These are phyloP conservation scores for Trichophyton verrucosum DNA, from an alignment of 2,329 filamentous ascomycete genomes.

Conservation along the genomic window DNA sequence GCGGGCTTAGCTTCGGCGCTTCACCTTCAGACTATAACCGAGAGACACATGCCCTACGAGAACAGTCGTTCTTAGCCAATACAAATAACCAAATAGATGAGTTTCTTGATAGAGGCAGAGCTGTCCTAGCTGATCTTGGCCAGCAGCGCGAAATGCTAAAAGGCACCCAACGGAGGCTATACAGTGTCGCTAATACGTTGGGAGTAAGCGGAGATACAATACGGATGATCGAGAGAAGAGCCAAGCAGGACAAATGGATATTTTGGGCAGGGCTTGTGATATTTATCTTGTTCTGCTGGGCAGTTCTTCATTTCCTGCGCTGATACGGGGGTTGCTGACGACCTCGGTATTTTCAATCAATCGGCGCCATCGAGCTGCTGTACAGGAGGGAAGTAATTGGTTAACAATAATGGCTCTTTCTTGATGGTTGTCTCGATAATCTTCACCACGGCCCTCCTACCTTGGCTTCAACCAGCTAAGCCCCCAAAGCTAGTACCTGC, in stretches of 20 bases:
- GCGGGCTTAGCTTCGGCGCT: slow-evolving; percentile 35
- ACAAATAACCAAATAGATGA: slow-evolving; percentile 84
- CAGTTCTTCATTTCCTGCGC: slow-evolving; percentile 73
- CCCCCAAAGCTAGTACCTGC: background rate
- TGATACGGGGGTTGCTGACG: slow-evolving; percentile 28
- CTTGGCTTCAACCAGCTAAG: background rate
- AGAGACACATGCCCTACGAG: slow-evolving; percentile 72
- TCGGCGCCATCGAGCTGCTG: background rate
- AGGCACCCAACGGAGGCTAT: slow-evolving; percentile 79
- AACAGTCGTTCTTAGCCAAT: slow-evolving; percentile 73
- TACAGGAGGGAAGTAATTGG: background rate
- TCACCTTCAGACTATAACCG: slow-evolving; percentile 48
- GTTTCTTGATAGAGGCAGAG: slow-evolving; percentile 80
- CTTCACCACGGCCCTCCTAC: background rate
- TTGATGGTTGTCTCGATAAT: background rate
- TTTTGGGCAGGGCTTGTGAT: slow-evolving; percentile 76
- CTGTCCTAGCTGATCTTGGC: slow-evolving; percentile 76
- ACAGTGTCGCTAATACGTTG: slow-evolving; percentile 85
- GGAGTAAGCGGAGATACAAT: slow-evolving; percentile 94
- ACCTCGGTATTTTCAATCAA: background rate
- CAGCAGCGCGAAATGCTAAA: slow-evolving; percentile 92
- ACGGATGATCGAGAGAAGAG: slow-evolving; percentile 83
- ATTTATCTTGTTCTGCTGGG: slow-evolving; percentile 86
- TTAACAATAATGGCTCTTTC: background rate
- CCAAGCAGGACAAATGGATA: slow-evolving; percentile 95